Base-by-base conservation (phyloP, 2,329 filamentous ascomycete species). In the Fusarium tuaranense region DNA sequence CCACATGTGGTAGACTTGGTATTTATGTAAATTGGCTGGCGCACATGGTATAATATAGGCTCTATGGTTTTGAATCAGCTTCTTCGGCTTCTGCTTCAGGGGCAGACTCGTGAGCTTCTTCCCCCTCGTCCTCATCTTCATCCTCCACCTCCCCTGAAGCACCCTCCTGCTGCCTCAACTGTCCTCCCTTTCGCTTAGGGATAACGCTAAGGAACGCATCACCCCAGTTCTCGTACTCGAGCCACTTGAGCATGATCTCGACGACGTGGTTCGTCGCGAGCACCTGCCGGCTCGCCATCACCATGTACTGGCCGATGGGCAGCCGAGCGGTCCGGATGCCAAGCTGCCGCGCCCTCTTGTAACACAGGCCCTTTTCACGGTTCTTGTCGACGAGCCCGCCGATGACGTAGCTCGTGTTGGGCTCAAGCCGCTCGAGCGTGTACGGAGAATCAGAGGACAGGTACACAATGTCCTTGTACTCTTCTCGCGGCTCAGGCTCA, bases 381-480 rank as follows among this genome's bases (percentile, higher is more conserved):
- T 99, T 99, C 84, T 95, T 95, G 85, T 99, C 97, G 30, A 99
- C 97, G 39, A 99, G 87, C 0, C 96, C 97, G 39, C 97, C 97
- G 66, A 99, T 93, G 72, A 99, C 93, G 82, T 99, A 99, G 68
- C 92, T 96, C 70, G 93, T 95, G 83, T 97, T 93, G 1, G 95
- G 94, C 81, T 95, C 95, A 51, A 99, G 89, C 51, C 93, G 90
- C 7, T 93, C 92, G 34, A 99, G 88, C 0, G 93, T 96, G 76
- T 97, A 88, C 0, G 93, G 92, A n/a, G 95, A 97, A 82, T 99
- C 97, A 18, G 95, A 95, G 9, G 94, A 94, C 6, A 99, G 90
- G 81, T 99, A 99, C 67, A 99, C 90, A 8, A 98, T 87, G 58
- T 86, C 84, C 64, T 79, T 78, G 69, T 82, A 82, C 39, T 81